phyloP scores from a whole-genome alignment of 1,139 yeast species.

The Debaryomyces sp. region DNA sequence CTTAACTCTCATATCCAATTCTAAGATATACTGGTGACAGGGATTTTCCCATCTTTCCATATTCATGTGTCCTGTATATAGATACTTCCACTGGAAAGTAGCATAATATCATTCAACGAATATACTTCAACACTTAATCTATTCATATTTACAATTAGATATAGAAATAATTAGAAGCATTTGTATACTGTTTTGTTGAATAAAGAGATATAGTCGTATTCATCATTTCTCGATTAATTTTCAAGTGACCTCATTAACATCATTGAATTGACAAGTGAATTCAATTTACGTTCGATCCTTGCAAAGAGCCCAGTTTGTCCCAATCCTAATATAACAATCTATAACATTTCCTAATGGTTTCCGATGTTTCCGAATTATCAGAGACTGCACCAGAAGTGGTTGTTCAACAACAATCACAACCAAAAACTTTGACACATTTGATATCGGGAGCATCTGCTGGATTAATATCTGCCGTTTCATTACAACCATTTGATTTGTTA shows the following conservation, averaged over 20 bases:
- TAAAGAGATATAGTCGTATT: background rate
- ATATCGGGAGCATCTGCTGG: conserved; percentile 90
- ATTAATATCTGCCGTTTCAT: conserved; percentile 71
- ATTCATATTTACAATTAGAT: background rate
- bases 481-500: conserved; percentile 89
- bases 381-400: background rate
- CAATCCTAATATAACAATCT: background rate
- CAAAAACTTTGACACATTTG: conserved; percentile 49
- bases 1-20: conserved; percentile 11
- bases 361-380: background rate
- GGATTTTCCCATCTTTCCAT: background rate
- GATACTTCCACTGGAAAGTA: background rate
- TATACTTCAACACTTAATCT: background rate
- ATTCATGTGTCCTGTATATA: background rate
- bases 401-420: conserved; percentile 7
- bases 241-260: background rate
- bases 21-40: background rate
- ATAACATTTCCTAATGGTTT: conserved; percentile 1
- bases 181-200: background rate
- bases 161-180: background rate
- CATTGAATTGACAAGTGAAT: background rate
- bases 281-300: background rate
- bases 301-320: background rate
- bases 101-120: conserved; percentile 1
- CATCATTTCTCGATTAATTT: background rate